Base-by-base conservation (phyloP, 805 yeast genomes). In the Kregervanrija pseudodelftensis region DNA sequence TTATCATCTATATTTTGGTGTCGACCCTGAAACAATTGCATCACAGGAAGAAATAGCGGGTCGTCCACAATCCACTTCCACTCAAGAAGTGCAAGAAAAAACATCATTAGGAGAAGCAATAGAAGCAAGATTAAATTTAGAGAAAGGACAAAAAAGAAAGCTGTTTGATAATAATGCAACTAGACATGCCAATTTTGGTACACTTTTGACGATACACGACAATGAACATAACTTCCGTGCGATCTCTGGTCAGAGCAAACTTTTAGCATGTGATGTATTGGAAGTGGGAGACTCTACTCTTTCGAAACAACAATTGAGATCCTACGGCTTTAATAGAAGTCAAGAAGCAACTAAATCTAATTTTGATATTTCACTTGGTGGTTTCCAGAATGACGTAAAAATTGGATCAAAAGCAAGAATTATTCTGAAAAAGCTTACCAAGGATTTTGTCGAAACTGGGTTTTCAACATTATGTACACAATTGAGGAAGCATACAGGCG, bases 161-260 rank as follows among this genome's bases (percentile, higher is more conserved):
- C 43, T 60, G 3, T 48, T 54, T 30, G 50, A 51, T 22, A 51
- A 55, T 31, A 51, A 48, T 28, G 49, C 57, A 4, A 56, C 63
- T 4, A 73, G 99, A 39, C 99, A 91, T 59, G 90, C 93, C 2
- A 73, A 95, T 42, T 91, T 91, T 67, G 99, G 99, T 1, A 81
- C 97, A 0, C 67, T 90, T 49, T 63, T 89, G 10, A 81, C 95
- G 2, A 70, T 91, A 30, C 79, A 82, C 48, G 76, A 82, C 14
- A 72, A 74, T 17, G 41, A 44, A 3, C 80, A 80, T 43, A 69
- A 79, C 30, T 70, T 67, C 30, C 62, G 85, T 14, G 76, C 86
- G 5, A 74, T 88, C 1, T 74, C 93, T 3, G 93, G 95, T 2
- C 90, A 85, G 52, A 51, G 52, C 8, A 75, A 76, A 72, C 15